These are phyloP conservation scores for Tardiomyces blankii DNA, from an alignment of 1,139 yeast genomes.

Conservation along the genomic window DNA sequence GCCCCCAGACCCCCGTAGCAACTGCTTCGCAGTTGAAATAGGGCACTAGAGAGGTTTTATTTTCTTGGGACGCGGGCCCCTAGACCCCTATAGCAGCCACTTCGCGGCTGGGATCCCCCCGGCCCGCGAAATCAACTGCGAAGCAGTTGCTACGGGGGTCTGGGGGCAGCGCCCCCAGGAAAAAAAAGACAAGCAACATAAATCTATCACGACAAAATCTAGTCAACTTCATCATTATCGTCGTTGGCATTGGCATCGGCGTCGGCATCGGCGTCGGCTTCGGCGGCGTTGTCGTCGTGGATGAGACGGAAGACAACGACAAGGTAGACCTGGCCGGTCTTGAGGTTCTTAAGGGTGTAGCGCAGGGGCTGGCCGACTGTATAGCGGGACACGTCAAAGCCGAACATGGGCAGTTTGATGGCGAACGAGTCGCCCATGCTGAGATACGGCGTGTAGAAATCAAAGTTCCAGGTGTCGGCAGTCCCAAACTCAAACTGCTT, in stretches of 20 bases:
- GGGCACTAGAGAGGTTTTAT: too few species aligned
- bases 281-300: not conserved
- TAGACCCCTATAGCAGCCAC: too few species aligned
- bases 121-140: too few species aligned
- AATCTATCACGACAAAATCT: not conserved
- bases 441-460: slow-evolving; percentile 34
- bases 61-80: too few species aligned
- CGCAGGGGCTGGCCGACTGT: slow-evolving; percentile 29
- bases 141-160: too few species aligned
- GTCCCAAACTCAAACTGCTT: slow-evolving; percentile 21
- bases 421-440: slow-evolving; percentile 31
- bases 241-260: not conserved
- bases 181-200: too few species aligned
- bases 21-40: too few species aligned
- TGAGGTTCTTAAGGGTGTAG: slow-evolving; percentile 19
- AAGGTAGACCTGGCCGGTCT: slow-evolving; percentile 15
- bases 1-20: too few species aligned
- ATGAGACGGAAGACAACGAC: slow-evolving; percentile 14
- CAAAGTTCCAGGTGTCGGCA: slow-evolving; percentile 28
- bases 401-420: slow-evolving; percentile 35
- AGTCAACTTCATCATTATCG: not conserved
- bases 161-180: too few species aligned
- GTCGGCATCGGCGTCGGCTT: not conserved
- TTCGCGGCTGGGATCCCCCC: too few species aligned
- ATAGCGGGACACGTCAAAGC: slow-evolving; percentile 31